Conservation (phyloP, 23 red algal genomes). For the Gracilaria caudata region DNA sequence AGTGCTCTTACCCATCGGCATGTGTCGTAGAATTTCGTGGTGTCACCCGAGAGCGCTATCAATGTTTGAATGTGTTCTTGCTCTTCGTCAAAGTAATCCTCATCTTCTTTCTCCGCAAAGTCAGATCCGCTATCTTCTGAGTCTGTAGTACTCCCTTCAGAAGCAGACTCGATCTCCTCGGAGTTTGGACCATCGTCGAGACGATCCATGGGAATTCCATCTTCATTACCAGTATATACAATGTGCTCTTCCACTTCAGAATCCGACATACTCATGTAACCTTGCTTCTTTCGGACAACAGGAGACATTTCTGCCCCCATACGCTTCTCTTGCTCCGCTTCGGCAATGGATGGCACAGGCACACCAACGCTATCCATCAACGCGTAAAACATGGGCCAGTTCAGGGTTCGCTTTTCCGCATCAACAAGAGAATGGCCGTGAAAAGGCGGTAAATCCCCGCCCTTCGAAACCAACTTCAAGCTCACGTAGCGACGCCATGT, state of each 20-base stretch:
- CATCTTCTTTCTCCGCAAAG: constrained; percentile 13
- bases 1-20: constrained; percentile 64
- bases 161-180: neutral
- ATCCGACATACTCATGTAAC: constrained; percentile 3
- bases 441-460: constrained; percentile 12
- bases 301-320: neutral
- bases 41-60: constrained; percentile 32
- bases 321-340: constrained; percentile 6
- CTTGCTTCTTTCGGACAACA: neutral
- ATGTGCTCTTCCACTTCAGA: constrained; percentile 36
- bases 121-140: neutral
- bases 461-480: constrained; percentile 28
- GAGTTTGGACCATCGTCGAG: constrained; percentile 11
- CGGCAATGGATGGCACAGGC: constrained; percentile 25
- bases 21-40: constrained; percentile 70
- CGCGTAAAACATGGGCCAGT: constrained; percentile 77
- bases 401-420: constrained; percentile 59
- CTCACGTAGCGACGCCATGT: constrained; percentile 64
- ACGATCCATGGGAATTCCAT: constrained; percentile 35
- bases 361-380: constrained; percentile 50
- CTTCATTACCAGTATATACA: constrained; percentile 64
- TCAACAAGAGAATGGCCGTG: constrained; percentile 63
- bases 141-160: constrained; percentile 1
- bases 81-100: constrained; percentile 56
- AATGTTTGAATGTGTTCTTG: constrained; percentile 52